Evolutionary conservation across 2,329 filamentous ascomycete genomes (phyloP).

Genomic region (Phaeoacremonium minimum): DNA sequence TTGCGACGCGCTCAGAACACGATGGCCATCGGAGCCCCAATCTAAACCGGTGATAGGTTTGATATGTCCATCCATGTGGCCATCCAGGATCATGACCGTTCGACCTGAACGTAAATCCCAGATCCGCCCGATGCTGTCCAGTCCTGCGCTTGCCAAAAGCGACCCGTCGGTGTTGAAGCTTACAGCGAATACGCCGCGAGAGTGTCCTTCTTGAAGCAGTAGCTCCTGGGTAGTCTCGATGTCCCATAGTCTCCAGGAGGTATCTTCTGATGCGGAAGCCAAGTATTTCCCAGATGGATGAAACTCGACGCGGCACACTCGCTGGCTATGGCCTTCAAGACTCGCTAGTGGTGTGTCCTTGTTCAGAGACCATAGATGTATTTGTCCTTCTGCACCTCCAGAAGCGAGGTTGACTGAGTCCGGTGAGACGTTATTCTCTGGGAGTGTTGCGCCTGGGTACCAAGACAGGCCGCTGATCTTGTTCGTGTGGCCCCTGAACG

Average conservation of each 20-base stretch:
- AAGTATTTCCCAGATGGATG: constrained; percentile 88
- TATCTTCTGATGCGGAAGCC: constrained; percentile 92
- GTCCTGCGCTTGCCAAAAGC: constrained; percentile 82
- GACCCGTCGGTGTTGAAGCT: constrained; percentile 90
- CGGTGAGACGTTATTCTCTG: constrained; percentile 65
- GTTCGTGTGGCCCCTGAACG: constrained; percentile 79
- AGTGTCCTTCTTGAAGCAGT: constrained; percentile 89
- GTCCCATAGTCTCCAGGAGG: constrained; percentile 96
- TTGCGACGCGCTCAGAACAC: constrained; percentile 86
- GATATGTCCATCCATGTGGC: constrained; percentile 75
- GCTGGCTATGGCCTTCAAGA: constrained; percentile 75
- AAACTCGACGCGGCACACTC: constrained; percentile 90
- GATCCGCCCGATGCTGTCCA: constrained; percentile 90
- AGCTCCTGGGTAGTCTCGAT: constrained; percentile 80
- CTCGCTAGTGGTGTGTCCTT: constrained; percentile 82
- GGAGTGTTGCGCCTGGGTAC: constrained; percentile 77
- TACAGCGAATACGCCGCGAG: constrained; percentile 85
- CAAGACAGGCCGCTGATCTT: constrained; percentile 88
- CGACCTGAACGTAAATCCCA: constrained; percentile 93
- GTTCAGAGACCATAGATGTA: constrained; percentile 86
- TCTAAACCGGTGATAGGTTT: constrained; percentile 90
- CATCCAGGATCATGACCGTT: constrained; percentile 93
- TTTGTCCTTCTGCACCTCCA: constrained; percentile 80
- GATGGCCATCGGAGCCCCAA: constrained; percentile 86
- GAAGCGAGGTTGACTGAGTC: constrained; percentile 81